Percentiles rank a stretch among this genome's conserved stretches.
These are phyloP conservation scores for Saccharata proteae DNA, from an alignment of 2,329 filamentous ascomycete species.

Conservation along the genomic window DNA sequence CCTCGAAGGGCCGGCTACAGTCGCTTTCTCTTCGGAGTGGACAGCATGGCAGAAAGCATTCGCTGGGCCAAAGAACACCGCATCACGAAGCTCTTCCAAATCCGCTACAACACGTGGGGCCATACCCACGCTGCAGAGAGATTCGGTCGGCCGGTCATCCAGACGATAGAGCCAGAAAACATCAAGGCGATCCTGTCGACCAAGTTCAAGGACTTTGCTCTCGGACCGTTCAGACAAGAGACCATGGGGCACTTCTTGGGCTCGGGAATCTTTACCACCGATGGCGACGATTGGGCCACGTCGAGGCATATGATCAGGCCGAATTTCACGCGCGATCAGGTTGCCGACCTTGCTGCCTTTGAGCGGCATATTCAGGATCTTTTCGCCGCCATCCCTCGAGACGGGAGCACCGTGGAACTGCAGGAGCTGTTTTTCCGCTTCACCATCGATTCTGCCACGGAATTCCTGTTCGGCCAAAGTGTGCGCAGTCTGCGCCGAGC, in stretches of 20 bases:
- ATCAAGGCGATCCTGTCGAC: constrained; percentile 34
- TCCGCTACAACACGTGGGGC: constrained; percentile 1
- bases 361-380: constrained; percentile 15
- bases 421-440: constrained; percentile 26
- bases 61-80: constrained; percentile 22
- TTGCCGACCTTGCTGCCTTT: constrained; percentile 14
- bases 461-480: constrained; percentile 37
- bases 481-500: constrained; percentile 20
- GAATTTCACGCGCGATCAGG: constrained; percentile 16
- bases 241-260: constrained; percentile 31
- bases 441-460: constrained; percentile 36
- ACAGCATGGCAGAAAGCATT: constrained; percentile 33
- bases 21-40: constrained; percentile 37
- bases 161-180: constrained; percentile 36
- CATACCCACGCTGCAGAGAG: constrained; percentile 23
- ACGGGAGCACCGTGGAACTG: constrained; percentile 26
- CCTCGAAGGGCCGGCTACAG: constrained; percentile 31
- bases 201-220: constrained; percentile 35
- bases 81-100: constrained; percentile 15
- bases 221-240: constrained; percentile 22
- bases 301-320: constrained; percentile 18
- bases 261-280: constrained; percentile 34
- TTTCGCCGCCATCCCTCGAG: constrained; percentile 16
- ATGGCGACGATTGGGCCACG: constrained; percentile 26
- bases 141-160: constrained; percentile 48